Evolutionary conservation across 2,329 filamentous ascomycete species (phyloP).

Genomic region (Diplodia scrobiculata): DNA sequence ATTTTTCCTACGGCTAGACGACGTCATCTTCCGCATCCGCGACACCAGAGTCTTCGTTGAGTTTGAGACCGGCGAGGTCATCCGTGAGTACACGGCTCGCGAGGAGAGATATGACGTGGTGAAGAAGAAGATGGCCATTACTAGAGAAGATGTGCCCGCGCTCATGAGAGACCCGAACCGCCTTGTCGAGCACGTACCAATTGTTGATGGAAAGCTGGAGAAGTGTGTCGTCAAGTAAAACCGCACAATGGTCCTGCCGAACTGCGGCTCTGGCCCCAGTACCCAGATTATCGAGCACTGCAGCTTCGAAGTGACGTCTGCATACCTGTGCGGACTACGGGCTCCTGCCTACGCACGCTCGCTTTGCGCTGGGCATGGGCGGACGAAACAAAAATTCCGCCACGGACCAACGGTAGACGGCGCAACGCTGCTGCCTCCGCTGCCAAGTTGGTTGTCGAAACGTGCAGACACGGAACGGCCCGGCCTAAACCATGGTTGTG

Average conservation of each 20-base stretch:
- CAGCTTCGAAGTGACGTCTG: not conserved
- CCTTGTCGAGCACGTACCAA: constrained; percentile 59
- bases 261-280: not conserved
- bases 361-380: not conserved
- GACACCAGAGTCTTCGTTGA: constrained; percentile 93
- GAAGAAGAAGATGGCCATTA: constrained; percentile 59
- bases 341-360: not conserved
- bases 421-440: too few species aligned
- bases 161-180: constrained; percentile 78
- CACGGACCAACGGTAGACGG: not conserved
- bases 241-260: constrained; percentile 29
- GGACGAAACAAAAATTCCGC: not conserved
- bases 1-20: constrained; percentile 91
- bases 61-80: constrained; percentile 74
- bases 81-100: constrained; percentile 86
- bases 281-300: not conserved
- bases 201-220: constrained; percentile 71
- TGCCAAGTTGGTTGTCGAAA: not conserved
- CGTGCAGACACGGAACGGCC: not conserved
- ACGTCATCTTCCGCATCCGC: constrained; percentile 81
- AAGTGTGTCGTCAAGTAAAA: constrained; percentile 45
- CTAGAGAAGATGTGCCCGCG: constrained; percentile 72
- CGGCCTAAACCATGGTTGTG: not conserved
- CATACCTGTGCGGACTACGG: not conserved
- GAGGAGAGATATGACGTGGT: constrained; percentile 80